Evolutionary conservation across 1,139 yeast genomes (phyloP).

Genomic region (Protomyces inundatus): DNA sequence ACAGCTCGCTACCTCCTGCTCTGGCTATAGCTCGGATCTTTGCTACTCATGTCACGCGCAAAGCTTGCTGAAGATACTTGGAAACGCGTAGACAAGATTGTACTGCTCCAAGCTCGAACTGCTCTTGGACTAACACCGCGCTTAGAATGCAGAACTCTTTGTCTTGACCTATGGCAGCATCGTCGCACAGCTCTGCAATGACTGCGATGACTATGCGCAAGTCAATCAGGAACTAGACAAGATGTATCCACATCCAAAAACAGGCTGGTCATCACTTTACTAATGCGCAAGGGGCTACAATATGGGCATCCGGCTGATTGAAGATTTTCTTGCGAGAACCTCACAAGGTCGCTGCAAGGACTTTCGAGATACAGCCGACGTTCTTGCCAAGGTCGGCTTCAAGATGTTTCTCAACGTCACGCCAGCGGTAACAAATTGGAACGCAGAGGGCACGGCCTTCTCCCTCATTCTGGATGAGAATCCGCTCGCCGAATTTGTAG

Average conservation of each 20-base stretch:
- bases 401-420: constrained; percentile 77
- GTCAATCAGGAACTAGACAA: constrained; percentile 79
- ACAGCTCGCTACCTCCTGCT: not conserved
- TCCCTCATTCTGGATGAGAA: constrained; percentile 72
- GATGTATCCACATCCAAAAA: constrained; percentile 46
- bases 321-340: constrained; percentile 84
- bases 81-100: constrained; percentile 86
- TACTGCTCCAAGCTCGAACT: constrained; percentile 39
- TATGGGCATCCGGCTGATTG: constrained; percentile 85
- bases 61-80: constrained; percentile 78
- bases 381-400: constrained; percentile 79
- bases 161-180: constrained; percentile 91
- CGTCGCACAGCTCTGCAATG: constrained; percentile 88
- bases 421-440: constrained; percentile 74
- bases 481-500: constrained; percentile 93
- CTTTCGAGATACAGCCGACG: constrained; percentile 83
- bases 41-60: constrained; percentile 10
- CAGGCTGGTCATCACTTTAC: not conserved
- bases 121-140: constrained; percentile 31
- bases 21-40: not conserved
- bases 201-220: constrained; percentile 66
- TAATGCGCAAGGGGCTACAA: constrained; percentile 56
- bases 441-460: constrained; percentile 67
- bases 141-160: constrained; percentile 78
- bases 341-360: constrained; percentile 75